phyloP scores from a whole-genome alignment of 768 basidiomycete genomes.

The Amanita inopinata region DNA sequence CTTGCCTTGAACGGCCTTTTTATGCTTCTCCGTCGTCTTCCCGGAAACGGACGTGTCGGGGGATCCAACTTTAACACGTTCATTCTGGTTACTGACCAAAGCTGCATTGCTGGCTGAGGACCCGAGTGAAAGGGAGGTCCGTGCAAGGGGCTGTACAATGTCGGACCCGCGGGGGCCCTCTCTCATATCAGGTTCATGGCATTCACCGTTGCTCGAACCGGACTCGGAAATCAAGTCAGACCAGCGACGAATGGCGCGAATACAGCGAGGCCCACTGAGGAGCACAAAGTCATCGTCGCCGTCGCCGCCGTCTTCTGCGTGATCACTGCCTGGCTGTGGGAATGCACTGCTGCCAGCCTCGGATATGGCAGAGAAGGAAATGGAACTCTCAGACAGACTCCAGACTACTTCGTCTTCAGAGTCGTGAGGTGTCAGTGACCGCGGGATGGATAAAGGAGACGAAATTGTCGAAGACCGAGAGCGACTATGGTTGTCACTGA shows the following conservation, averaged over 20 bases:
- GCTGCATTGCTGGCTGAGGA: too few relatives aligned
- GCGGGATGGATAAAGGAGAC: slow-evolving; percentile 10
- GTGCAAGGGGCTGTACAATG: too few relatives aligned
- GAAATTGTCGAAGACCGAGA: slow-evolving; percentile 15
- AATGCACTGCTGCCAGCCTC: not conserved
- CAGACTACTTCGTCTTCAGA: slow-evolving; percentile 54
- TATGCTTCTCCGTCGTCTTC: not conserved
- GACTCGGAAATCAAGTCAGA: slow-evolving; percentile 10
- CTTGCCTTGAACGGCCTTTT: not conserved
- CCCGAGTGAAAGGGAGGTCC: too few relatives aligned
- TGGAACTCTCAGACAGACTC: slow-evolving; percentile 27
- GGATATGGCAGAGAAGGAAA: slow-evolving; percentile 17
- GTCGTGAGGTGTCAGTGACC: slow-evolving; percentile 17
- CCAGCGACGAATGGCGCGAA: slow-evolving; percentile 7
- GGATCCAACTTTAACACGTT: too few relatives aligned
- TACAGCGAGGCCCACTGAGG: slow-evolving; percentile 26
- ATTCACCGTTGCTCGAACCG: not conserved
- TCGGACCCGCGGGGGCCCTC: too few relatives aligned
- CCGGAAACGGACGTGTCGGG: too few relatives aligned
- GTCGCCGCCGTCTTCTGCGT: slow-evolving; percentile 18
- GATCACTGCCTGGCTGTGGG: slow-evolving; percentile 12
- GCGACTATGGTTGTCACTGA: slow-evolving; percentile 7
- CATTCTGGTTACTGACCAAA: too few relatives aligned
- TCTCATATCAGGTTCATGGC: not conserved
- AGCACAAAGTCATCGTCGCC: slow-evolving; percentile 45